These are phyloP conservation scores for Fusarium caatingaense DNA, from an alignment of 2,329 filamentous ascomycete species.

Conservation along the genomic window DNA sequence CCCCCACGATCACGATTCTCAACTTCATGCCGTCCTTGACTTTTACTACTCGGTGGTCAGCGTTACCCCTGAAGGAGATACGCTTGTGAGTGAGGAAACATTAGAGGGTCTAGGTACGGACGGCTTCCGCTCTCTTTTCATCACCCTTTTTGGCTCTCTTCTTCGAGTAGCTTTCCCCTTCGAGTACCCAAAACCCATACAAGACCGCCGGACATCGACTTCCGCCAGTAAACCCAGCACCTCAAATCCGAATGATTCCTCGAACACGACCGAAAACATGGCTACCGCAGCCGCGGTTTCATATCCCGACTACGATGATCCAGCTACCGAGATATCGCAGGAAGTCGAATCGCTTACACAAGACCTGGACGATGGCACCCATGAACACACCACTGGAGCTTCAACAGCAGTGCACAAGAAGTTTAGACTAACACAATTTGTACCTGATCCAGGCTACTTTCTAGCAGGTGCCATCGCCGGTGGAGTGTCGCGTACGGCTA, in stretches of 20 bases:
- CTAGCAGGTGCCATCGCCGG: constrained; percentile 94
- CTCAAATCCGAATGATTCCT: constrained; percentile 31
- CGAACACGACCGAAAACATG: constrained; percentile 32
- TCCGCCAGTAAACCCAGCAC: constrained; percentile 13
- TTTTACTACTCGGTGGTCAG: constrained; percentile 93
- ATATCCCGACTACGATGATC: constrained; percentile 39
- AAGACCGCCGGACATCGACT: constrained; percentile 38
- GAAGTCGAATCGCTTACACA: constrained; percentile 38
- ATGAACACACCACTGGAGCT: constrained; percentile 50
- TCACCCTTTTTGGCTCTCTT: constrained; percentile 80
- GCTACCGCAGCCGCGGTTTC: constrained; percentile 32
- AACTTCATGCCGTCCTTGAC: constrained; percentile 84
- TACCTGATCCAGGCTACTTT: constrained; percentile 96
- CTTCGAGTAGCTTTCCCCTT: constrained; percentile 71
- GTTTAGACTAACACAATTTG: constrained; percentile 71
- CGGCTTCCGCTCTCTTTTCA: constrained; percentile 67
- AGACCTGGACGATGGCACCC: constrained; percentile 53
- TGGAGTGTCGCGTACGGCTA: constrained; percentile 93
- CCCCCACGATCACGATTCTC: constrained; percentile 69
- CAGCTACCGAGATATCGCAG: constrained; percentile 42
- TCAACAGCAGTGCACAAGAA: constrained; percentile 54
- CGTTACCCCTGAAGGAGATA: constrained; percentile 93
- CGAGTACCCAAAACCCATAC: constrained; percentile 49
- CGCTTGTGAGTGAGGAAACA: constrained; percentile 88
- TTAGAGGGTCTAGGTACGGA: constrained; percentile 94